Evolutionary conservation across 176 grass and related monocot genomes (phyloP).

Genomic region (Olyra latifolia): DNA sequence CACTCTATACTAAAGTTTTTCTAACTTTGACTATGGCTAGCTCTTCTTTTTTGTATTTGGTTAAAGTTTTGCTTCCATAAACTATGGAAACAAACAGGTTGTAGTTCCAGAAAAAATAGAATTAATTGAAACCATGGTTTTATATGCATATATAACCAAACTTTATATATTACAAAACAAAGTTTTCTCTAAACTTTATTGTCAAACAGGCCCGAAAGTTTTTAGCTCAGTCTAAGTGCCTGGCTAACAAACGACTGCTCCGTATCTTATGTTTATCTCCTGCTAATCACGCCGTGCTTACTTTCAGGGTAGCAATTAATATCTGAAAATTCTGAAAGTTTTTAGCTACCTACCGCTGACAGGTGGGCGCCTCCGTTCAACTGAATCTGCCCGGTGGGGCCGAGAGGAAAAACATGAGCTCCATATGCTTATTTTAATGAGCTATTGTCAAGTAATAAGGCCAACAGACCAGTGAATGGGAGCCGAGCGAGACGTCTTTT

Average conservation of each 20-base stretch:
- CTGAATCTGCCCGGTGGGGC: background rate
- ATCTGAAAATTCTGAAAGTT: too few relatives aligned
- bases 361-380: background rate
- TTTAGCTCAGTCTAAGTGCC: background rate
- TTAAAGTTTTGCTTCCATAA: too few relatives aligned
- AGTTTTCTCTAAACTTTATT: too few relatives aligned
- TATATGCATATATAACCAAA: too few relatives aligned
- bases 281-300: background rate
- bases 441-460: background rate
- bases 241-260: background rate
- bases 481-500: background rate
- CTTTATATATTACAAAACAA: too few relatives aligned
- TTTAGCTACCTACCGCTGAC: background rate
- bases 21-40: too few relatives aligned
- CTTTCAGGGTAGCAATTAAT: background rate
- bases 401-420: background rate
- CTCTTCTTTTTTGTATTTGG: too few relatives aligned
- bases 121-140: too few relatives aligned
- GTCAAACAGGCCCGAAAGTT: too few relatives aligned
- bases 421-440: background rate
- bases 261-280: background rate
- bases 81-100: too few relatives aligned
- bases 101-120: too few relatives aligned
- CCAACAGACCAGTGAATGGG: background rate
- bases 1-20: too few relatives aligned